Conservation (phyloP, 495 filamentous ascomycete genomes). For the Neurospora sp. region DNA sequence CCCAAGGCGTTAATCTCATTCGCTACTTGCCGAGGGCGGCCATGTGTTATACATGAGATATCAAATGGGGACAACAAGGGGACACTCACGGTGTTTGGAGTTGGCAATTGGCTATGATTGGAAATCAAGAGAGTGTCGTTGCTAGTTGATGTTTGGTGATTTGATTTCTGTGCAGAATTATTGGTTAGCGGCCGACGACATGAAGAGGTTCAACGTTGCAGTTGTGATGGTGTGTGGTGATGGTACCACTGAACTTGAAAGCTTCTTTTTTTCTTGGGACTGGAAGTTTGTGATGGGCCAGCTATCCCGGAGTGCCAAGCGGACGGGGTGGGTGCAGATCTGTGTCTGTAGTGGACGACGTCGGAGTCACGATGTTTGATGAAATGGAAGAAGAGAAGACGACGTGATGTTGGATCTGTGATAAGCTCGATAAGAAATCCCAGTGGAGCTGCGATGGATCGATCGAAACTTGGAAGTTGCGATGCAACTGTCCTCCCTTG, state of each 20-base stretch:
- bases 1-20: background rate
- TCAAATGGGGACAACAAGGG: background rate
- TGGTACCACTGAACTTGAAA: background rate
- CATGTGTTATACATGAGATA: background rate
- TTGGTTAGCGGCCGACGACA: constrained; percentile 8
- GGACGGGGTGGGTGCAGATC: background rate
- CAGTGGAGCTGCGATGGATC: background rate
- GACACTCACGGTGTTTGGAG: background rate
- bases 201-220: background rate
- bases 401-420: background rate
- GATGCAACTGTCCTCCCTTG: background rate
- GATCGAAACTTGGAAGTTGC: background rate
- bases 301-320: background rate
- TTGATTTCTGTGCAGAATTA: constrained; percentile 9
- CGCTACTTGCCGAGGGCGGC: background rate
- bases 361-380: background rate
- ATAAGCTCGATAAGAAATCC: background rate
- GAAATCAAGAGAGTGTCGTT: background rate
- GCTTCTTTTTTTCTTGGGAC: background rate
- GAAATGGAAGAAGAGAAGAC: background rate
- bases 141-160: constrained; percentile 11
- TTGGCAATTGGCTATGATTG: background rate
- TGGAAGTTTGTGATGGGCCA: background rate
- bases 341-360: background rate
- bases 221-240: background rate